Percentiles rank a stretch among this genome's conserved stretches.
Conservation (phyloP, 768 basidiomycete genomes). For the Wakefieldia striispora region DNA sequence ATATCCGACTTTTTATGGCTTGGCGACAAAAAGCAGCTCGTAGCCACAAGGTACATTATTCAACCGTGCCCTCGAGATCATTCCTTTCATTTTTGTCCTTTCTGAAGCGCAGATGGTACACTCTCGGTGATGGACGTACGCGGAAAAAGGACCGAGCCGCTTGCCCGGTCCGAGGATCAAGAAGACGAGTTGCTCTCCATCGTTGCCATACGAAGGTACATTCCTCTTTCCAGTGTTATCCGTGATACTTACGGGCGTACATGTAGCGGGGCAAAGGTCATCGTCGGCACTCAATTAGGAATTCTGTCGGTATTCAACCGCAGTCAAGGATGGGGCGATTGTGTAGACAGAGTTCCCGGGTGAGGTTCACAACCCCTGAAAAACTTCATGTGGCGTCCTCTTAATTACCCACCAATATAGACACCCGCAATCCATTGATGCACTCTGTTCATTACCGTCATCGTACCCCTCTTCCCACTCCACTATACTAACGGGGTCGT, state of each 20-base stretch:
- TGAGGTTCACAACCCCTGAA: conserved; percentile 34
- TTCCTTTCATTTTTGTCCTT: background rate
- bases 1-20: conserved; percentile 91
- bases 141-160: conserved; percentile 71
- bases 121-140: conserved; percentile 91
- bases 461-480: conserved; percentile 60
- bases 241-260: background rate
- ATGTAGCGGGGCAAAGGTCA: conserved; percentile 68
- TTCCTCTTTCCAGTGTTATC: conserved; percentile 1
- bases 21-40: conserved; percentile 77
- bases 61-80: background rate
- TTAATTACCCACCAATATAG: conserved; percentile 39
- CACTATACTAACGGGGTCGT: conserved; percentile 84
- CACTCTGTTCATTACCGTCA: conserved; percentile 71
- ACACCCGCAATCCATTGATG: conserved; percentile 89
- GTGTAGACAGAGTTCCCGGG: conserved; percentile 89
- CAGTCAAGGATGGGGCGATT: conserved; percentile 85
- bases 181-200: conserved; percentile 92
- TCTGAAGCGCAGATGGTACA: conserved; percentile 82
- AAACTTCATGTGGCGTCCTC: background rate
- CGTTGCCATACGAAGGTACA: conserved; percentile 78
- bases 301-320: conserved; percentile 89
- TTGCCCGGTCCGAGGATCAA: conserved; percentile 91
- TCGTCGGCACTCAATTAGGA: conserved; percentile 88
- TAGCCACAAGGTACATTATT: conserved; percentile 73